Evolutionary conservation across 345 rosid genomes (phyloP).

Genomic region (Eucalyptus dawsonii): DNA sequence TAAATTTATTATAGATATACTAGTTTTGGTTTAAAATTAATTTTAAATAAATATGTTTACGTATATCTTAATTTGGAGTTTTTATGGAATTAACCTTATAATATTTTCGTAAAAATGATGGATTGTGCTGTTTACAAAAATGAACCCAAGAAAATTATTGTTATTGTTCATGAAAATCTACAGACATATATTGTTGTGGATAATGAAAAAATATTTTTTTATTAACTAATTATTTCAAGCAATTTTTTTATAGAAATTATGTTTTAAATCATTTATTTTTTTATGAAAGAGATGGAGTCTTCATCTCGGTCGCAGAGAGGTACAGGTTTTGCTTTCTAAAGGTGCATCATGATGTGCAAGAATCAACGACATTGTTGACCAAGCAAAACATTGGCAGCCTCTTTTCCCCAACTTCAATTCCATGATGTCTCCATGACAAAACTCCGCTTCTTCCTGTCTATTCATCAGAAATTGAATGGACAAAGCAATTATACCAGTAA

Average conservation of each 20-base stretch:
- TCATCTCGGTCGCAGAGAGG: background rate
- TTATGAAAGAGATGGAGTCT: background rate
- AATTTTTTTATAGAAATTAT: background rate
- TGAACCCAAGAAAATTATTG: background rate
- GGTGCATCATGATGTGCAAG: background rate
- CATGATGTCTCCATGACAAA: background rate
- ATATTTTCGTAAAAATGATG: accelerated
- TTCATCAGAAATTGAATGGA: background rate
- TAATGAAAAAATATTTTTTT: background rate
- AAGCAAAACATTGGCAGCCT: background rate
- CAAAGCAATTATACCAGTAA: background rate
- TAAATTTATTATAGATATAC: accelerated
- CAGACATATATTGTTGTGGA: background rate
- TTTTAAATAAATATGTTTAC: too few species aligned
- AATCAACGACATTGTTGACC: background rate
- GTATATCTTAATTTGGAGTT: accelerated
- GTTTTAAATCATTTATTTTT: background rate
- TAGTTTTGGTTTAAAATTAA: accelerated
- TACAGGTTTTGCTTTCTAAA: background rate
- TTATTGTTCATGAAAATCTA: accelerated
- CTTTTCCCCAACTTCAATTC: background rate
- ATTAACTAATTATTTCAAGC: background rate
- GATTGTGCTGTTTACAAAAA: background rate
- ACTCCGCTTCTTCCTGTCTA: background rate
- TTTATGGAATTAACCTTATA: accelerated